These are phyloP conservation scores for Naganishia antarctica DNA, from an alignment of 768 basidiomycete genomes.

Conservation along the genomic window DNA sequence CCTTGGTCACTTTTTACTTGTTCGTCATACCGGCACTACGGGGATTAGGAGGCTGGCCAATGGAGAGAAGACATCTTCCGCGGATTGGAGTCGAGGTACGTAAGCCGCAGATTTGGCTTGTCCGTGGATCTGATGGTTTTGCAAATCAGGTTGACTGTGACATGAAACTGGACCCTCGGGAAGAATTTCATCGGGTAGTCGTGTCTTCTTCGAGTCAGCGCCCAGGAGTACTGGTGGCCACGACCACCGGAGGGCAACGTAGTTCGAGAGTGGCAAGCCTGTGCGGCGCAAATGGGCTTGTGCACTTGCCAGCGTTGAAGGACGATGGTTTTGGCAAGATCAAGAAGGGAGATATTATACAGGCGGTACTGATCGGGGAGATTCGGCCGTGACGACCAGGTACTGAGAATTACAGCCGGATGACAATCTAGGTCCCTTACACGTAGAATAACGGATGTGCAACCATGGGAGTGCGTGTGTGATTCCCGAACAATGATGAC, in stretches of 20 bases:
- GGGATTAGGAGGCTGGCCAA: conserved; percentile 64
- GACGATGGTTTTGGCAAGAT: conserved; percentile 50
- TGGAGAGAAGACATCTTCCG: conserved; percentile 57
- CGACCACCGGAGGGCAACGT: conserved; percentile 79
- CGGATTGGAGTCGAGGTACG: conserved; percentile 61
- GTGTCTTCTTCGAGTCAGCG: conserved; percentile 51
- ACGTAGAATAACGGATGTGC: too few species aligned
- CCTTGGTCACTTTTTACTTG: conserved; percentile 76
- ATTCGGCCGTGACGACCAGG: conserved; percentile 26
- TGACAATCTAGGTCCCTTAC: too few species aligned
- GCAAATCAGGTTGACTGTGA: conserved; percentile 30
- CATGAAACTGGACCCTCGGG: conserved; percentile 67
- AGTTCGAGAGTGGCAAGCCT: conserved; percentile 77
- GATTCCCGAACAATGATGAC: neutral
- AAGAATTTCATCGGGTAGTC: conserved; percentile 76
- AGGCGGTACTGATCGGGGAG: conserved; percentile 69
- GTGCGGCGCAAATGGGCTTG: conserved; percentile 72
- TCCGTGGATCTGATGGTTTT: conserved; percentile 39
- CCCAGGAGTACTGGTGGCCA: conserved; percentile 58
- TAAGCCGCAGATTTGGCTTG: neutral
- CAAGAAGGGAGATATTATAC: conserved; percentile 57
- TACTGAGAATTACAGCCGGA: too few species aligned
- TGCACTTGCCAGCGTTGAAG: conserved; percentile 59
- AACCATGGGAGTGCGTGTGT: neutral
- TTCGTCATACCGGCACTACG: conserved; percentile 79